A percentile compares a stretch with the other conserved stretches of the same genome.
Evolutionary conservation across 2,329 filamentous ascomycete genomes (phyloP).

Genomic region (Microdochium bolleyi): DNA sequence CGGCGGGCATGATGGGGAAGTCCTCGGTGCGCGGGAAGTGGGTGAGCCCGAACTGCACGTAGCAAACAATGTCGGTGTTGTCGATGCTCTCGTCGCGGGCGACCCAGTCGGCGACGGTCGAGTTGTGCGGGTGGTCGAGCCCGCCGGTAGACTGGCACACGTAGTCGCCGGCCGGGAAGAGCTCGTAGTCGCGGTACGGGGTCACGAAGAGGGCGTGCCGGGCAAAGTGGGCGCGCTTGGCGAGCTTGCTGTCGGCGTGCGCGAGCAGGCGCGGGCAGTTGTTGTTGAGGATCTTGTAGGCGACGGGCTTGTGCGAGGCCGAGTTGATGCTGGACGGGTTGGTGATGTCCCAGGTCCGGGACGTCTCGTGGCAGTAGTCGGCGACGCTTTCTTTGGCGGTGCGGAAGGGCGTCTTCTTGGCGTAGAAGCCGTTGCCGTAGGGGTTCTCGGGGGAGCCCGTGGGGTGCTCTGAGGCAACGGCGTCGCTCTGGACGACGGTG

Average conservation of each 20-base stretch:
- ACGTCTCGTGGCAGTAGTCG: conserved; percentile 48
- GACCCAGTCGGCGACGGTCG: conserved; percentile 34
- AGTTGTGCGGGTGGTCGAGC: conserved; percentile 30
- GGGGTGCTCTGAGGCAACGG: conserved; percentile 42
- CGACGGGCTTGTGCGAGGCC: conserved; percentile 36
- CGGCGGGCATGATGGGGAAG: conserved; percentile 6
- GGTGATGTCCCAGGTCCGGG: conserved; percentile 15
- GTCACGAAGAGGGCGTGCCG: conserved; percentile 51
- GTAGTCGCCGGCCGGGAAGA: conserved; percentile 52
- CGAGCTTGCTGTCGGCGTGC: conserved; percentile 40
- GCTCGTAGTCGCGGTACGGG: conserved; percentile 47
- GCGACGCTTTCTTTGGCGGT: conserved; percentile 37
- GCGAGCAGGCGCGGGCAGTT: conserved; percentile 38
- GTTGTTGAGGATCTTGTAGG: conserved; percentile 34
- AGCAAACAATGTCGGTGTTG: conserved; percentile 49
- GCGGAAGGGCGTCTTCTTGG: conserved; percentile 24
- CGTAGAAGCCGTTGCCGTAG: conserved; percentile 38
- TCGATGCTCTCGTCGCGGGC: conserved; percentile 43
- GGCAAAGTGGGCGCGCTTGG: conserved; percentile 50
- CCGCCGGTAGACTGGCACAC: conserved; percentile 49
- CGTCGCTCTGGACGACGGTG: conserved; percentile 47
- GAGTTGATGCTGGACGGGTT: conserved; percentile 46
- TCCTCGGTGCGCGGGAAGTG: not conserved
- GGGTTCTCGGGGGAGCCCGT: conserved; percentile 28
- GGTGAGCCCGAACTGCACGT: conserved; percentile 18